Evolutionary conservation across 2,329 filamentous ascomycete genomes (phyloP).

Genomic region (Pyrenophora graminea): DNA sequence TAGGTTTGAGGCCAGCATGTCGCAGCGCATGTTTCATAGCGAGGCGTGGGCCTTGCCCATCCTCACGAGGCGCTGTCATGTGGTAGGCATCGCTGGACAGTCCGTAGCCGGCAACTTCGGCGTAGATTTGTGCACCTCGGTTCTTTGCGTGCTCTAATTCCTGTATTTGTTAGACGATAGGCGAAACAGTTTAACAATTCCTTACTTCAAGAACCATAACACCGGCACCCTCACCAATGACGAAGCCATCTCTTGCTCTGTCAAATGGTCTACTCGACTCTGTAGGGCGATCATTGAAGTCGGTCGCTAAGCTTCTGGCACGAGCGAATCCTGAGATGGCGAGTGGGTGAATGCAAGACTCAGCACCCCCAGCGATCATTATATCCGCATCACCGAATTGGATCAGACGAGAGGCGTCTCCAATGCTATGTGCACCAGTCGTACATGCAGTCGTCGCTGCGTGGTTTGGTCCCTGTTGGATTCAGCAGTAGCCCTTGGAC

Average conservation of each 20-base stretch:
- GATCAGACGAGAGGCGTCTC: constrained; percentile 91
- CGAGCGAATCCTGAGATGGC: constrained; percentile 90
- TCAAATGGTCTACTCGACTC: constrained; percentile 88
- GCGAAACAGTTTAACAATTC: neutral
- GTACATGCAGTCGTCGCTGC: constrained; percentile 93
- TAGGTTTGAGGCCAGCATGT: constrained; percentile 70
- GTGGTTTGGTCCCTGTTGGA: constrained; percentile 78
- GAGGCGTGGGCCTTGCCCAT: constrained; percentile 78
- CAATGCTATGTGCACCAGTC: constrained; percentile 91
- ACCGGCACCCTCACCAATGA: constrained; percentile 89
- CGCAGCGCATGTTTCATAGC: constrained; percentile 85
- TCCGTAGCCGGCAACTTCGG: constrained; percentile 86
- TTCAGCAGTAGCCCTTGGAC: constrained; percentile 7
- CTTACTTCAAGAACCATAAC: constrained; percentile 78
- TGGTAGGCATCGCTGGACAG: constrained; percentile 89
- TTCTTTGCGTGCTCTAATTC: constrained; percentile 84
- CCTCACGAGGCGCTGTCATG: constrained; percentile 84
- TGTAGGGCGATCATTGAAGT: constrained; percentile 72
- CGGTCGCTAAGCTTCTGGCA: constrained; percentile 81
- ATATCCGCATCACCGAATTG: constrained; percentile 89
- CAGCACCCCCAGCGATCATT: constrained; percentile 93
- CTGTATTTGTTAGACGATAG: constrained; percentile 38
- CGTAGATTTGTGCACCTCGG: constrained; percentile 81
- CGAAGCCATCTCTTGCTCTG: constrained; percentile 76
- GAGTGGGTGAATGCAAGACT: constrained; percentile 93